Base-by-base conservation (phyloP, 768 basidiomycete species). In the Russula abietina region DNA sequence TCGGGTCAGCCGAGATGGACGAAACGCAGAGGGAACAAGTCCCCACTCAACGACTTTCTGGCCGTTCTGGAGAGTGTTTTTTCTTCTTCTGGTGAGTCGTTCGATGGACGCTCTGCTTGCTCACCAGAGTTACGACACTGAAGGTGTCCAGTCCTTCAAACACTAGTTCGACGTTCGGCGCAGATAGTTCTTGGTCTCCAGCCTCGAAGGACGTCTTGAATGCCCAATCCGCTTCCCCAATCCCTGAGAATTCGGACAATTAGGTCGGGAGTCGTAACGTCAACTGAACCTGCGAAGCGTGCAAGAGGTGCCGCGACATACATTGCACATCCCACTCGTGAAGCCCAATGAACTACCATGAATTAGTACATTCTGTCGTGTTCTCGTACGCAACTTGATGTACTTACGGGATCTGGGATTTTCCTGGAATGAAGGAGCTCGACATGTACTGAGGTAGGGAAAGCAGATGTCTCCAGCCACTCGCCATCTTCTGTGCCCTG, bases 121-220 rank as follows among this genome's bases (percentile, higher is more conserved):
- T 73, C 67, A 89, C 92, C 62, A 96, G 73, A 36, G 73, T 73
- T 46, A 94, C 79, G n/a, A 76, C 78, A 2, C 88, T 85, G 71
- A 93, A 96, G 0, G 94, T 97, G 70, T 98, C 95, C 22, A 98
- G 74, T 19, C 95, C 95, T 12, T 96, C 93, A 64, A 96, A 93
- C 9, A 94, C 80, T 19, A 98, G 76, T 71, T 95, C 93, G 33
- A 80, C 76, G 57, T 87, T 79, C 3, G 77, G 66, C 2, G 75
- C 71, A 1, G 69, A 65, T 19, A 86, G 71, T 51, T 86, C 82
- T 19, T 72, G 71, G 19, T 79, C 76, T 2, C 78, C 75, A 22
- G 85, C 75, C 6, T 73, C 69, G 70, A 97, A 87, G 1, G 71
- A 75, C 4, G 84, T 86, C 69, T 81, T 86, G 79, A 96, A 98